Conservation (phyloP, 2,329 filamentous ascomycete species). For the Fusarium dimerum region DNA sequence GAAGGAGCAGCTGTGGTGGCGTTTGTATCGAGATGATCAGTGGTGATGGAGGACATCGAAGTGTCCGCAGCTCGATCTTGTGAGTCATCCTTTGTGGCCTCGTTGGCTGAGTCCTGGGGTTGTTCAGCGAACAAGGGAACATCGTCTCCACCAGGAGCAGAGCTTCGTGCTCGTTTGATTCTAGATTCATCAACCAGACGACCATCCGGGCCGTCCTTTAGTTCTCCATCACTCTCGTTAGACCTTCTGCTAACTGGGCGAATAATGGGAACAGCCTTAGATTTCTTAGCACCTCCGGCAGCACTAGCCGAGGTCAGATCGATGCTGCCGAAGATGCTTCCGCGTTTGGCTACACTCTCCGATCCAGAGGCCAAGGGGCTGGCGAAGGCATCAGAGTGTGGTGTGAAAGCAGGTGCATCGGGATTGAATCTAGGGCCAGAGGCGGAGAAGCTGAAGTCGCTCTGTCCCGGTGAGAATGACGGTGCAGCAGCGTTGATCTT, state of each 20-base stretch:
- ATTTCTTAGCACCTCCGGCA: slow-evolving; percentile 67
- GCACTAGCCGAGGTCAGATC: slow-evolving; percentile 62
- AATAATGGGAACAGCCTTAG: slow-evolving; percentile 83
- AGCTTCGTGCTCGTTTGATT: slow-evolving; percentile 72
- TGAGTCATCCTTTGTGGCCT: slow-evolving; percentile 23
- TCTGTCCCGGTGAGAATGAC: slow-evolving; percentile 68
- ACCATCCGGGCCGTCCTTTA: slow-evolving; percentile 42
- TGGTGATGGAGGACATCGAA: slow-evolving; percentile 55
- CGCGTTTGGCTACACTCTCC: slow-evolving; percentile 43
- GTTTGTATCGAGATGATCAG: slow-evolving; percentile 56
- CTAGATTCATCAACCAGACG: slow-evolving; percentile 66
- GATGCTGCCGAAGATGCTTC: slow-evolving; percentile 71
- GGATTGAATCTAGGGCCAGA: slow-evolving; percentile 71
- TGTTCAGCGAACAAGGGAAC: slow-evolving; percentile 73
- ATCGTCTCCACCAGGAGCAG: slow-evolving; percentile 66
- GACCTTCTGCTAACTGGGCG: slow-evolving; percentile 58
- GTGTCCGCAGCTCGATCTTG: slow-evolving; percentile 44
- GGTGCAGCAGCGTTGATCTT: slow-evolving; percentile 71
- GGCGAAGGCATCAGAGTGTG: slow-evolving; percentile 52
- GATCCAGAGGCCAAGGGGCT: slow-evolving; percentile 47
- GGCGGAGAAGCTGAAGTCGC: slow-evolving; percentile 68
- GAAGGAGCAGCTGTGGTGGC: slow-evolving; percentile 54
- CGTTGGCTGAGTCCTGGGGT: slow-evolving; percentile 29
- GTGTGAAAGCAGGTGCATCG: slow-evolving; percentile 76
- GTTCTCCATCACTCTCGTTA: slow-evolving; percentile 29